Base-by-base conservation (phyloP, 805 yeast species). In the Monosporozyma siamensis region DNA sequence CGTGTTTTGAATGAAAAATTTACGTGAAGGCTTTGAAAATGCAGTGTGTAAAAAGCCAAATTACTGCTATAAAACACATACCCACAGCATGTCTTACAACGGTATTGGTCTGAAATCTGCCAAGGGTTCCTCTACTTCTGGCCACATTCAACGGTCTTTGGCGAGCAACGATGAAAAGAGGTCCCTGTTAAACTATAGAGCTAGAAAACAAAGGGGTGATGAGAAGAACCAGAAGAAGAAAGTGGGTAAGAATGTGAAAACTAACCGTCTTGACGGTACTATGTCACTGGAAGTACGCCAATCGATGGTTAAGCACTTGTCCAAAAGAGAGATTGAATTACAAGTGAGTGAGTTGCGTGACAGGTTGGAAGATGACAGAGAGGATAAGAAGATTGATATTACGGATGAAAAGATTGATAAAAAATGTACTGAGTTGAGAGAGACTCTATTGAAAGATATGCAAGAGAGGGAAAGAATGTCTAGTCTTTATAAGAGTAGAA, bases 111-210 rank as follows among this genome's bases (percentile, higher is more conserved):
- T 61, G 34, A 49, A 51, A 20, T 52, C 56, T 35, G 64, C 65
- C 4, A 61, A 61, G 44, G 65, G 65, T 2, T 56, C 63, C 2
- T 48, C 61, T 12, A 61, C 65, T 1, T 59, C 64, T 3, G 65
- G 65, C 5, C 61, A 58, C 36, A 44, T 61, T 3, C 64, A 59
- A 44, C 44, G 50, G 35, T 59, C 65, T 6, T 42, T 59, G 18
- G 62, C 60, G 1, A 31, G 47, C 12, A 49, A 45, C 25, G 32
- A 41, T 11, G 44, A 40, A 6, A 26, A 37, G 24, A 37, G 15
- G 7, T 25, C 29, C 4, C 40, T 44, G 41, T 44, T 47, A 8
- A 38, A 36, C 17, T 25, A 35, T 24, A 31, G 34, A 21, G 22
- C 30, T 21, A 20, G 38, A 30, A 18, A 34, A 29, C 29, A n/a